Evolutionary conservation across 2,329 filamentous ascomycete species (phyloP), one percentile per base, ranked within the genome.

Genomic region (Tolypocladium cylindrosporum): DNA sequence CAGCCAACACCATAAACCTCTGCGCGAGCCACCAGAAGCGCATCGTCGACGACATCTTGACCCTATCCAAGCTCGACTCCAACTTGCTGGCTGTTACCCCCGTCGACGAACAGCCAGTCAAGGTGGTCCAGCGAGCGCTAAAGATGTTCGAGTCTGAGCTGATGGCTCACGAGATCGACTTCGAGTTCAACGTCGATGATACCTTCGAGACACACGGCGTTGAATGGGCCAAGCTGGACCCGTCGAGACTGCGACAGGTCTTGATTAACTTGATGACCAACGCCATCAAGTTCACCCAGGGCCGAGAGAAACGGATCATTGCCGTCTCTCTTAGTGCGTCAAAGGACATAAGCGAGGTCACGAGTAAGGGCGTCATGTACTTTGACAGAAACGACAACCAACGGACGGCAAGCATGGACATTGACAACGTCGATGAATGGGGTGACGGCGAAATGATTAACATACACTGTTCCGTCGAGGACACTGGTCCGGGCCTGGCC

Each of bases 61-160:
- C 85, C 1, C 72, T 88, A 21, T 86, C 82, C 39, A 88, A 90
- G 66, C 77, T 90, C 16, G 88, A 90, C 66, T 88, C 85, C 1
- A 85, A 85, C 54, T 77, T 90, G 50, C 74, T 91, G 2, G 78
- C 86, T 42, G 87, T 90, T 1, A 87, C 87, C 1, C 88, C 87
- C 0, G 81, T 89, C 5, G 82, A 88, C 59, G 82, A 86, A 1
- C 86, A 89, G 65, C 87, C 88, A 0, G 72, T 89, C 41, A 79
- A 82, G 31, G 82, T 90, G 9, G 84, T 90, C 2, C 82, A 87
- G 61, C 77, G 84, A 40, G 86, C 87, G 1, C 72, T 90, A 50
- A 90, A 89, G 68, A 90, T 93, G 84, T 91, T 91, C 64, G 88
- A 91, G 71, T 80, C 86, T 10, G 89, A 93, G 67, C 73, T 93